Percentiles rank a stretch among this genome's conserved stretches.
These are phyloP conservation scores for Saccharomyces hybrid DNA, from an alignment of 1,139 yeast genomes.

Conservation along the genomic window DNA sequence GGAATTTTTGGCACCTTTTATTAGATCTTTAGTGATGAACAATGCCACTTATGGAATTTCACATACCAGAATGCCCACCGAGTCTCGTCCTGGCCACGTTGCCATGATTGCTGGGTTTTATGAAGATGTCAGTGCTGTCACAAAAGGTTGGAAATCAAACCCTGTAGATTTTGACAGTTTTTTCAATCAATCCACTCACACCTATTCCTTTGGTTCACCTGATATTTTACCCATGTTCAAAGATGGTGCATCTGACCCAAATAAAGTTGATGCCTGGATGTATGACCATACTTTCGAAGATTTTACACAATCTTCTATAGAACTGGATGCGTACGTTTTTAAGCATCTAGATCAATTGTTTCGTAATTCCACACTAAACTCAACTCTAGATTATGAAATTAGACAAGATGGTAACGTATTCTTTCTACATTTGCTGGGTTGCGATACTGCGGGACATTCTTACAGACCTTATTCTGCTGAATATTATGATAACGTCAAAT, in stretches of 20 bases:
- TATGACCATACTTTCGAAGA: conserved; percentile 95
- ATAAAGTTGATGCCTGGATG: conserved; percentile 81
- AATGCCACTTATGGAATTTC: conserved; percentile 92
- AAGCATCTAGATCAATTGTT: conserved; percentile 67
- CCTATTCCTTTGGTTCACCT: conserved; percentile 94
- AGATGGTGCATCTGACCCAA: conserved; percentile 67
- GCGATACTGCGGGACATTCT: conserved; percentile 96
- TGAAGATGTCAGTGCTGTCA: conserved; percentile 96
- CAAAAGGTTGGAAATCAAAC: conserved; percentile 97
- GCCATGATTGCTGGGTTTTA: conserved; percentile 98
- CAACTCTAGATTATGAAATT: conserved; percentile 50
- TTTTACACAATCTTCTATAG: conserved; percentile 81
- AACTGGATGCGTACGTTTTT: conserved; percentile 82
- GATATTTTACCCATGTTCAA: conserved; percentile 97
- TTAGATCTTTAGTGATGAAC: conserved; percentile 59
- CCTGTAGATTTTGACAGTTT: conserved; percentile 97
- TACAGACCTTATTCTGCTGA: conserved; percentile 94
- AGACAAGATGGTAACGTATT: conserved; percentile 77
- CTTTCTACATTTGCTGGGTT: conserved; percentile 85
- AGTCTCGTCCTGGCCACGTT: conserved; percentile 97
- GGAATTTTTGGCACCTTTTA: conserved; percentile 76
- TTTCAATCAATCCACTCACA: conserved; percentile 84
- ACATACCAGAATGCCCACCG: conserved; percentile 99
- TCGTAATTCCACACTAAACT: conserved; percentile 52
- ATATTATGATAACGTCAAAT: conserved; percentile 84